Evolutionary conservation across 2,329 filamentous ascomycete genomes (phyloP).

Genomic region (Calonectria henricotiae): DNA sequence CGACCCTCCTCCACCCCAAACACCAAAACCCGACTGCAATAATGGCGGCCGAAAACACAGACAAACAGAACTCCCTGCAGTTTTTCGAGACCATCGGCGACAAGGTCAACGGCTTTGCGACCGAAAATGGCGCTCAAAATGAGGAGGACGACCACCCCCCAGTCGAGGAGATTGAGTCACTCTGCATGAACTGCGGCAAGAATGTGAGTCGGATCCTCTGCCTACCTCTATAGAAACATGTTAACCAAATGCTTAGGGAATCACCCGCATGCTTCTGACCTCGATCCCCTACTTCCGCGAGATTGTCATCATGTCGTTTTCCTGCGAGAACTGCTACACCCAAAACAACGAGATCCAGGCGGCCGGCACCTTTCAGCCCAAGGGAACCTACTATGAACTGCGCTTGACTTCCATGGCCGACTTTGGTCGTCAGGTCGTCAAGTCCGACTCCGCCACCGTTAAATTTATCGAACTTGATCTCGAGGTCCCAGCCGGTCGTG

Average conservation of each 20-base stretch:
- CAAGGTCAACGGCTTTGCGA: conserved; percentile 71
- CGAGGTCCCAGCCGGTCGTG: conserved; percentile 91
- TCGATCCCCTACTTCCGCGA: conserved; percentile 98
- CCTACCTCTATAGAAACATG: background rate
- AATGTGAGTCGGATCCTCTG: conserved; percentile 70
- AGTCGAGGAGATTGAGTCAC: conserved; percentile 81
- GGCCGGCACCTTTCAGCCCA: conserved; percentile 92
- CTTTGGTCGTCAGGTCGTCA: conserved; percentile 90
- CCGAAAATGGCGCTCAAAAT: conserved; percentile 57
- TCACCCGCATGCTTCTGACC: conserved; percentile 89
- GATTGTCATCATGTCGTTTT: conserved; percentile 97
- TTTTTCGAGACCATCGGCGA: conserved; percentile 77
- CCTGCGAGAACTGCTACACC: conserved; percentile 90
- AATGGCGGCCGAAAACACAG: conserved; percentile 64
- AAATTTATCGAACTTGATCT: conserved; percentile 93
- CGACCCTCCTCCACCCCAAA: conserved; percentile 36
- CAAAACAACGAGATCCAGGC: conserved; percentile 95
- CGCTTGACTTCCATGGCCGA: conserved; percentile 82
- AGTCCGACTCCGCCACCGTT: conserved; percentile 89
- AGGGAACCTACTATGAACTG: conserved; percentile 87
- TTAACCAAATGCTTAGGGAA: conserved; percentile 73
- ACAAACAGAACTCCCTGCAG: conserved; percentile 64
- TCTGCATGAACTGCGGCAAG: conserved; percentile 90
- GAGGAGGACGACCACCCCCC: conserved; percentile 66
- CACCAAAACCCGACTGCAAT: conserved; percentile 42